A percentile compares a stretch with the other conserved stretches of the same genome.
Evolutionary conservation across 768 basidiomycete species (phyloP).

Genomic region (Suillus spraguei): DNA sequence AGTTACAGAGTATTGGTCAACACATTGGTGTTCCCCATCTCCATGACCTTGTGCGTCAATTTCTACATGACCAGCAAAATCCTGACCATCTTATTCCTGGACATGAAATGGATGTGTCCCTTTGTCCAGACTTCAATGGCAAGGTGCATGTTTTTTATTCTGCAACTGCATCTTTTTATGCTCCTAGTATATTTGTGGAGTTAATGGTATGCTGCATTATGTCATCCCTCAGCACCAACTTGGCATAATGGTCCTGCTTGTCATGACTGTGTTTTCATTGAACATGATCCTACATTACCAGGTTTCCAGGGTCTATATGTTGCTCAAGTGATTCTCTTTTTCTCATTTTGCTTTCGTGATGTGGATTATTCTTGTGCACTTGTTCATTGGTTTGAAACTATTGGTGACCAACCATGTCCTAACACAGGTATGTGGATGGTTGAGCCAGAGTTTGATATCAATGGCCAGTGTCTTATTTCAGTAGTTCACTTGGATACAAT

Average conservation of each 20-base stretch:
- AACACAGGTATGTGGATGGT: slow-evolving; percentile 36
- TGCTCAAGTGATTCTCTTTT: slow-evolving; percentile 28
- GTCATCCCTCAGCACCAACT: slow-evolving; percentile 27
- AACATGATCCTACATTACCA: slow-evolving; percentile 13
- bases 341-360: slow-evolving; percentile 23
- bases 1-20: neutral
- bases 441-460: slow-evolving; percentile 24
- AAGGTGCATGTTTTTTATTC: slow-evolving; percentile 30
- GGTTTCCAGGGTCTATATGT: slow-evolving; percentile 29
- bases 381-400: slow-evolving; percentile 25
- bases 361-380: slow-evolving; percentile 28
- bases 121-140: slow-evolving; percentile 20
- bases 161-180: slow-evolving; percentile 33
- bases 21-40: slow-evolving; percentile 12
- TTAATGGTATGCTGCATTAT: slow-evolving; percentile 32
- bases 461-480: slow-evolving; percentile 8
- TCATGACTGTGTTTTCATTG: slow-evolving; percentile 34
- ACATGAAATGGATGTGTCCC: slow-evolving; percentile 12
- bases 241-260: slow-evolving; percentile 30
- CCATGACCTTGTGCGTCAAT: slow-evolving; percentile 18
- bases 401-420: slow-evolving; percentile 22
- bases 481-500: slow-evolving; percentile 30
- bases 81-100: slow-evolving; percentile 12
- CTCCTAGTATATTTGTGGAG: slow-evolving; percentile 39
- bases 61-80: slow-evolving; percentile 18